Evolutionary conservation across 129 eudicot genomes (phyloP), one percentile per base, ranked within the genome.

Genomic region (Escallonia herrerae): DNA sequence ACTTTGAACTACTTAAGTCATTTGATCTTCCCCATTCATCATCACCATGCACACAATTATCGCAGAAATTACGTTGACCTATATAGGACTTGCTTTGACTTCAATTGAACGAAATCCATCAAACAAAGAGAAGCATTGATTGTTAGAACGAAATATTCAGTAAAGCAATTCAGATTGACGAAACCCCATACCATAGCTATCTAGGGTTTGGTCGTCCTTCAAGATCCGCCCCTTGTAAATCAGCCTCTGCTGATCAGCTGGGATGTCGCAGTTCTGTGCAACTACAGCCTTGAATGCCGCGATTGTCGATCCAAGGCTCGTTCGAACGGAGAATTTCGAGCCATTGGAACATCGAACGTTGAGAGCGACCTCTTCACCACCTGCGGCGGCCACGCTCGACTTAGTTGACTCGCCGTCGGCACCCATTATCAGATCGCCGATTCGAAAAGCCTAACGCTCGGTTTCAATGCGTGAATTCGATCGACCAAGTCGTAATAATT

Each of bases 181-280:
- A 6, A 3, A 46, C 47, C 12, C 54, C 40, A 40, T 80, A 90
- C 97, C 97, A 76, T 90, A 90, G 60, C 83, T 84, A 9, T 60
- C 82, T 74, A 90, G 91, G 87, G 95, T 90, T 80, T 86, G 97
- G 78, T 90, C 97, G 44, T 86, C 95, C 76, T 86, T 90, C 48
- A 90, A 71, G 78, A 90, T 86, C 78, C 97, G 91, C 15, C 97
- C 97, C 74, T 90, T 90, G 56, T 90, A 90, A 69, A 90, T 90
- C 87, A 90, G 50, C 58, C 95, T 66, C 80, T 90, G 97, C 59
- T 90, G 95, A 63, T 81, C 72, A 58, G 97, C 85, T 2, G 91
- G 91, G 9, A 90, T 89, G 45, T 90, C 95, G 48, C 87, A 86
- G 74, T 80, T 83, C 69, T 75, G 89, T 0, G 95, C 85, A 51